Conservation (phyloP, 2,329 filamentous ascomycete species). For the Fusarium mundagurra region DNA sequence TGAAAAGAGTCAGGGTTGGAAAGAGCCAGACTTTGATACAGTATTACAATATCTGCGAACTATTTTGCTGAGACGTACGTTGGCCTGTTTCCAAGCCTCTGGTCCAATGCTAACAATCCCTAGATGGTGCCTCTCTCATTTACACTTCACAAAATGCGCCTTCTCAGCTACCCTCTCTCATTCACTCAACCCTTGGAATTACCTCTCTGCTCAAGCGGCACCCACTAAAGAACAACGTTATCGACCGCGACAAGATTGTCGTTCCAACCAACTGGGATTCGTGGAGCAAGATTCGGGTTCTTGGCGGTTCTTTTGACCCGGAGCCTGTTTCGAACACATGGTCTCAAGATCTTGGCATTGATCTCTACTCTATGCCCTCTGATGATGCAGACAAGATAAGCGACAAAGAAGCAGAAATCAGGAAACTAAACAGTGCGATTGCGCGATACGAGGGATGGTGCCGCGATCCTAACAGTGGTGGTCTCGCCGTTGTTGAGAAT, state of each 20-base stretch:
- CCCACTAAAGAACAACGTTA: slow-evolving; percentile 87
- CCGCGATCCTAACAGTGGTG: slow-evolving; percentile 75
- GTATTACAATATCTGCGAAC: slow-evolving; percentile 94
- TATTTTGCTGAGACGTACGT: slow-evolving; percentile 80
- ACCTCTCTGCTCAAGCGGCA: slow-evolving; percentile 83
- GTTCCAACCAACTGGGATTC: slow-evolving; percentile 98
- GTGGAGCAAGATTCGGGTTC: slow-evolving; percentile 94
- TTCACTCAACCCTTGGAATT: slow-evolving; percentile 88
- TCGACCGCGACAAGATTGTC: slow-evolving; percentile 92
- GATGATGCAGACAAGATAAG: slow-evolving; percentile 35
- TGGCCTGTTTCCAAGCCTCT: background rate
- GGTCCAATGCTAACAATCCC: slow-evolving; percentile 32
- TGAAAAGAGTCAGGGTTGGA: slow-evolving; percentile 91
- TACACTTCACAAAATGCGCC: slow-evolving; percentile 82
- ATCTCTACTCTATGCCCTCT: slow-evolving; percentile 44
- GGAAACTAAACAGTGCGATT: slow-evolving; percentile 68
- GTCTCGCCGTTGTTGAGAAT: slow-evolving; percentile 54
- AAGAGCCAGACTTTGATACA: slow-evolving; percentile 96
- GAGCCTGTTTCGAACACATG: slow-evolving; percentile 87
- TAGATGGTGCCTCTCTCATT: slow-evolving; percentile 85
- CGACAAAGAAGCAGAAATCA: slow-evolving; percentile 36
- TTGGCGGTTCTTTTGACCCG: slow-evolving; percentile 91
- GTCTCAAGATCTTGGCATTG: slow-evolving; percentile 81
- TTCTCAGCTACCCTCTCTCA: slow-evolving; percentile 79
- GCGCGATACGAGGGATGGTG: slow-evolving; percentile 82